A percentile compares a stretch with the other conserved stretches of the same genome.
These are phyloP conservation scores for Coemansia guatemalensis DNA, from an alignment of 192 early-diverging fungal genomes.

Conservation along the genomic window DNA sequence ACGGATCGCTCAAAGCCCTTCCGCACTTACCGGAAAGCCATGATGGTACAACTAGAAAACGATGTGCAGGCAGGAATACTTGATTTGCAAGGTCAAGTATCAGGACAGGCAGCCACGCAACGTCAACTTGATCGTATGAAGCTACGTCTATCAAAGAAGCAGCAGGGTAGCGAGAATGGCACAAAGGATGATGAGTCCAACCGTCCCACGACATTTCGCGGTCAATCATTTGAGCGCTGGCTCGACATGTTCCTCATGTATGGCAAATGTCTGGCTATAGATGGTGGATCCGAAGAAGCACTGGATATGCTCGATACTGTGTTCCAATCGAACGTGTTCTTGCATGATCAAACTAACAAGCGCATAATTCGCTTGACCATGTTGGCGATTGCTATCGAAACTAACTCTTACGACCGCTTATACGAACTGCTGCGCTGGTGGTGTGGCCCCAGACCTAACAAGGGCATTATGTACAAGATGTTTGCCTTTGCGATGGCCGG, in stretches of 20 bases:
- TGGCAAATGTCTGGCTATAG: slow-evolving; percentile 33
- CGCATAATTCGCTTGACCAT: slow-evolving; percentile 24
- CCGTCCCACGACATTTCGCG: slow-evolving; percentile 42
- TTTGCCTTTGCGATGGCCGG: slow-evolving; percentile 28
- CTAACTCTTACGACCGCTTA: slow-evolving; percentile 12
- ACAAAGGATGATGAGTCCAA: slow-evolving; percentile 4
- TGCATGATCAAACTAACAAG: background rate
- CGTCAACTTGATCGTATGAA: slow-evolving; percentile 38
- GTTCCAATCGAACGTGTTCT: slow-evolving; percentile 41
- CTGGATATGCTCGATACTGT: slow-evolving; percentile 34
- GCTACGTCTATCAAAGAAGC: slow-evolving; percentile 26
- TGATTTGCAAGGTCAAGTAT: slow-evolving; percentile 4
- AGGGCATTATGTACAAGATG: slow-evolving; percentile 29
- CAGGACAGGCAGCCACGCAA: slow-evolving; percentile 36
- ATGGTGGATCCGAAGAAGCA: slow-evolving; percentile 18
- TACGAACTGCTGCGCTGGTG: slow-evolving; percentile 44
- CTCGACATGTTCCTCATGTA: slow-evolving; percentile 49
- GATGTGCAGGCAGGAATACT: slow-evolving; percentile 12
- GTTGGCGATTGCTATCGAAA: slow-evolving; percentile 24
- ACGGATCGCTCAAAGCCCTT: slow-evolving; percentile 29
- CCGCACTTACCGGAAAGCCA: slow-evolving; percentile 30
- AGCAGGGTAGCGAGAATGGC: slow-evolving; percentile 2
- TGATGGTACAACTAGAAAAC: slow-evolving; percentile 28
- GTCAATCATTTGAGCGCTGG: slow-evolving; percentile 44
- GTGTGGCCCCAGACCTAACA: slow-evolving; percentile 37